A percentile compares a stretch with the other conserved stretches of the same genome.
Evolutionary conservation across 192 early-diverging fungal genomes (phyloP).

Genomic region (Entomortierella lignicola): DNA sequence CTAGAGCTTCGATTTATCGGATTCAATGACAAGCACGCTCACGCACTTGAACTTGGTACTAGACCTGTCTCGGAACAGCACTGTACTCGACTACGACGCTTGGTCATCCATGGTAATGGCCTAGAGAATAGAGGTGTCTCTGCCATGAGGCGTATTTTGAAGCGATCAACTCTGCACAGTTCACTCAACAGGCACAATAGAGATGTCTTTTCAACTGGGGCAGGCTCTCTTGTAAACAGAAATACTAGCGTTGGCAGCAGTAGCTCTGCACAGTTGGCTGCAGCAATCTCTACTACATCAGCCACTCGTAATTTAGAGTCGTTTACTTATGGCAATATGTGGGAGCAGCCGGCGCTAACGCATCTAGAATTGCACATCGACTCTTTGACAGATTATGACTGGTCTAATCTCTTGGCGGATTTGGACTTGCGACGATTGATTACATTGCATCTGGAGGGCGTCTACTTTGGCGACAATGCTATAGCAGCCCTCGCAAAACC

Average conservation of each 20-base stretch:
- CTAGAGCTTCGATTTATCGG: conserved; percentile 41
- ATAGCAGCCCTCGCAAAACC: conserved; percentile 14
- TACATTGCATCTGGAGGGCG: conserved; percentile 36
- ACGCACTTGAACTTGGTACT: conserved; percentile 46
- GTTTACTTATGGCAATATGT: conserved; percentile 22
- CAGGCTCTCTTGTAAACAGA: background rate
- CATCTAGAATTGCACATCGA: conserved; percentile 44
- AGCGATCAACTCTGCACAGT: conserved; percentile 10
- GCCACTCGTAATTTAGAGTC: conserved; percentile 2
- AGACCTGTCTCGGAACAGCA: conserved; percentile 3
- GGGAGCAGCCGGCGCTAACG: conserved; percentile 21
- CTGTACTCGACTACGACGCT: conserved; percentile 26
- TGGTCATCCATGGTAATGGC: conserved; percentile 49
- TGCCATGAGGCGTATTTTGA: conserved; percentile 22
- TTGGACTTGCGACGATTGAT: conserved; percentile 17
- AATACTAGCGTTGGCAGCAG: background rate
- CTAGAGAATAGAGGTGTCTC: conserved; percentile 24
- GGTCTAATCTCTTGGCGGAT: conserved; percentile 26
- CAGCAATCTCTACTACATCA: background rate
- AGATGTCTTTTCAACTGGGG: background rate
- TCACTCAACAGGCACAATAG: background rate
- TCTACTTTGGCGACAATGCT: conserved; percentile 30
- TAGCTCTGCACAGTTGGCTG: background rate
- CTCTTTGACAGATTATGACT: conserved; percentile 33
- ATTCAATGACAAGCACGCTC: conserved; percentile 46